Conservation (phyloP, 106 monocot species). For the Cymbidium sinense region DNA sequence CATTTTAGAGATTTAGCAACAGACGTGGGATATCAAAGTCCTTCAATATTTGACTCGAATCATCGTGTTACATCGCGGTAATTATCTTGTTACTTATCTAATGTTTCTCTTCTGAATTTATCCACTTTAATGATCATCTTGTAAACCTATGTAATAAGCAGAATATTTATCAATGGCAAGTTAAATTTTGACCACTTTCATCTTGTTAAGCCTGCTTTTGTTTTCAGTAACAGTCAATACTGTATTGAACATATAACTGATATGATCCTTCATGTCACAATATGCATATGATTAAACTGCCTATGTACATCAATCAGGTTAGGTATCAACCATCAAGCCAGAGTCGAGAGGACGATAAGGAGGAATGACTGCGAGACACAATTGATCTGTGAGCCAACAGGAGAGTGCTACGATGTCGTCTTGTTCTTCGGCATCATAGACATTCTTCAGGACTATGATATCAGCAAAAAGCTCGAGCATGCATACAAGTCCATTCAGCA, state of each 20-base stretch:
- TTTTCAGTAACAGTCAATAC: too few relatives aligned
- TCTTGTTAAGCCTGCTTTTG: too few relatives aligned
- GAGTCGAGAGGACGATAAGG: conserved; percentile 49
- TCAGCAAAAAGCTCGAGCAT: conserved; percentile 94
- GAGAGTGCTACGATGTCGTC: conserved; percentile 53
- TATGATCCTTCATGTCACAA: neutral
- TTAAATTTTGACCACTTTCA: too few relatives aligned
- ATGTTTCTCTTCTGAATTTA: neutral
- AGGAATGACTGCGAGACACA: conserved; percentile 41
- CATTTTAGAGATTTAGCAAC: conserved; percentile 12
- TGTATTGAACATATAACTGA: neutral
- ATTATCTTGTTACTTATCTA: neutral
- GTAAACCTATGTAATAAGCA: too few relatives aligned
- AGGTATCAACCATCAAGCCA: conserved; percentile 65
- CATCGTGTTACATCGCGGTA: neutral
- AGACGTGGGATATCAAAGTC: neutral
- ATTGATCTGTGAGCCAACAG: conserved; percentile 60
- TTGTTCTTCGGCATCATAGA: conserved; percentile 91
- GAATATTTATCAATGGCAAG: too few relatives aligned
- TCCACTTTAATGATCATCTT: neutral
- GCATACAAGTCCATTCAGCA: conserved; percentile 87
- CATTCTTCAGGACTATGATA: conserved; percentile 96
- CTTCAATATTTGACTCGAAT: neutral
- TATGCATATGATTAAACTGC: neutral
- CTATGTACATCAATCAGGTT: conserved; percentile 29